Evolutionary conservation across 2,329 filamentous ascomycete species (phyloP), one percentile per base, ranked within the genome.

Genomic region (Neofusicoccum kwambonambiense): DNA sequence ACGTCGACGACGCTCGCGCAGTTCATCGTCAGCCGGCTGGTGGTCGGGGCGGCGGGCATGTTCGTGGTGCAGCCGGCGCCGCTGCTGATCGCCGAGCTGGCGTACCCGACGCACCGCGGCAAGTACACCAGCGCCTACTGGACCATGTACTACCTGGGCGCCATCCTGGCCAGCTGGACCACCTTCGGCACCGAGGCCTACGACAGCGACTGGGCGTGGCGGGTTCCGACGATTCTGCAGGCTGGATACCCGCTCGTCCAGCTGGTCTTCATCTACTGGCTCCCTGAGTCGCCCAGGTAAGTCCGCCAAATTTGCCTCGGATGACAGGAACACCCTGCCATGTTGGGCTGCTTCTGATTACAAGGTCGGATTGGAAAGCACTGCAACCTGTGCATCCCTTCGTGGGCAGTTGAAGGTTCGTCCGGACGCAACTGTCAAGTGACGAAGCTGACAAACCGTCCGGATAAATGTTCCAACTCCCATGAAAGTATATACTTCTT

Each of bases 261-360:
- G 67, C 76, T 85, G 17, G 63, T 74, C 9, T 74, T 69, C 62
- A 68, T 73, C 31, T 72, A 68, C 69, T 71, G 70, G 56, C 79
- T 86, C 4, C 86, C 87, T 0, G 87, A 89, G 67, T 86, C 82
- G 0, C 87, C 87, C 1, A 80, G 87, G 42, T 89, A 82, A 80
- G 27, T 7, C 1, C 5, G 27, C 27, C 27, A 5, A 31, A 7
- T 7, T 7, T 31, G 27, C 4, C 27, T 31, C 5, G 22, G 22
- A 22, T 22, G 22, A 22, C 22, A 22, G 22, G 3, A 3, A 22
- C 22, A 22, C 22, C 22, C 22, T 22, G 22, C 22, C 22, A 22
- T 22, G 22, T 22, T 22, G 22, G 22, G 22, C 22, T 22, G 22
- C 22, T 22, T 22, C 3, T 22, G 22, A 22, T 3, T 22, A 22